Conservation (phyloP, 495 filamentous ascomycete species). For the Cryomyces minteri region DNA sequence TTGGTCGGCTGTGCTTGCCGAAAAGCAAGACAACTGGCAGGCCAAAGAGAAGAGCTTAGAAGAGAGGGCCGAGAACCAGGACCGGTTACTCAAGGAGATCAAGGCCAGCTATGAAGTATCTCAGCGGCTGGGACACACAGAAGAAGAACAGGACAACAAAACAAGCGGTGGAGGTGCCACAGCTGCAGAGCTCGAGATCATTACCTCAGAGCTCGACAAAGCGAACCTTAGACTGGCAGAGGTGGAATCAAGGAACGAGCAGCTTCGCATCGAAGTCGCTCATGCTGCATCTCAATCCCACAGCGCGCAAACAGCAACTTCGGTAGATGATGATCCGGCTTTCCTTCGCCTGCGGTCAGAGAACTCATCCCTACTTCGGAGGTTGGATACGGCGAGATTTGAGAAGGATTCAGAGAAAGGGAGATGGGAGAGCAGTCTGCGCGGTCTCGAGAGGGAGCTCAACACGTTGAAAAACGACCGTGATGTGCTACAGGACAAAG, state of each 20-base stretch:
- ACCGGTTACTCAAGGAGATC: constrained; percentile 77
- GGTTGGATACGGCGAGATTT: constrained; percentile 61
- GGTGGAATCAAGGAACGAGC: constrained; percentile 87
- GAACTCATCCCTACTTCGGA: constrained; percentile 75
- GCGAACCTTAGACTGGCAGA: constrained; percentile 77
- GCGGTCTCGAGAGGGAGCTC: constrained; percentile 55
- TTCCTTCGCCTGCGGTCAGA: constrained; percentile 78
- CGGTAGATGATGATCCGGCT: constrained; percentile 65
- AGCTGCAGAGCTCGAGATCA: constrained; percentile 83
- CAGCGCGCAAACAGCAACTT: constrained; percentile 25
- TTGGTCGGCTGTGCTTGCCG: constrained; percentile 79
- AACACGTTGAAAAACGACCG: constrained; percentile 46
- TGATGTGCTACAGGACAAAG: constrained; percentile 52
- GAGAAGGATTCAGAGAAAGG: constrained; percentile 67
- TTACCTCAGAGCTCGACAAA: constrained; percentile 77
- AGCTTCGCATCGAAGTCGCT: constrained; percentile 74
- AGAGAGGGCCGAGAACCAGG: constrained; percentile 88
- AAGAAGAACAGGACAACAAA: constrained; percentile 30
- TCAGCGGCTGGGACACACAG: constrained; percentile 59
- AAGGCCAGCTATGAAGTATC: constrained; percentile 97
- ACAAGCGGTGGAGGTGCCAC: constrained; percentile 39
- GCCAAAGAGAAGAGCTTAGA: constrained; percentile 83
- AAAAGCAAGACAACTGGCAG: constrained; percentile 93
- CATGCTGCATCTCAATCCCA: constrained; percentile 64
- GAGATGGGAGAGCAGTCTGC: constrained; percentile 50